A percentile compares a stretch with the other conserved stretches of the same genome.
Conservation (phyloP, 148 eudicot species). For the Camellia sinensis region DNA sequence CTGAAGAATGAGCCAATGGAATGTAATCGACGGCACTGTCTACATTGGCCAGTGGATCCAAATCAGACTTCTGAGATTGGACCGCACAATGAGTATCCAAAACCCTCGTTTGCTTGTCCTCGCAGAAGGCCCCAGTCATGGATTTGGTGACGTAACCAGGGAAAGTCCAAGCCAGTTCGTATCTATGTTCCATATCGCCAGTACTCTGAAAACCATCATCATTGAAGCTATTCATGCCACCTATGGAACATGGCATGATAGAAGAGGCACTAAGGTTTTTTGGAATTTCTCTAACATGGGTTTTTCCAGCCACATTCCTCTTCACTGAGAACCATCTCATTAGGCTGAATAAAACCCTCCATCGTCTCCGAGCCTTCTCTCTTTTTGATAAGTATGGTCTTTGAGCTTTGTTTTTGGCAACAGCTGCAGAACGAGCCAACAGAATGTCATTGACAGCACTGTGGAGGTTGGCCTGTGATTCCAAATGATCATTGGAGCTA, state of each 20-base stretch:
- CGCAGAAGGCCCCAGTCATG: constrained; percentile 31
- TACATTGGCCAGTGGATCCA: constrained; percentile 35
- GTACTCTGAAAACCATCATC: constrained; percentile 38
- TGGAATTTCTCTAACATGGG: background rate
- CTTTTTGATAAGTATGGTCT: constrained; percentile 16
- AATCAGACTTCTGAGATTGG: constrained; percentile 25
- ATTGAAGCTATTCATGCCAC: constrained; percentile 41
- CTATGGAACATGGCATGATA: constrained; percentile 22
- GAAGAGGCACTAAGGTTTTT: background rate
- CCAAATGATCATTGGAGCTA: constrained; percentile 21
- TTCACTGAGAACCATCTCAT: constrained; percentile 25
- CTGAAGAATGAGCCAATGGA: constrained; percentile 28
- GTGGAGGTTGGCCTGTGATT: constrained; percentile 35
- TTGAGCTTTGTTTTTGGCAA: constrained; percentile 12
- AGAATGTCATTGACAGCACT: constrained; percentile 33
- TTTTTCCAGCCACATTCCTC: constrained; percentile 17
- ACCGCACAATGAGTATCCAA: constrained; percentile 40
- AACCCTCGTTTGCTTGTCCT: constrained; percentile 36
- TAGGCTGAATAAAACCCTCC: constrained; percentile 21
- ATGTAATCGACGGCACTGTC: constrained; percentile 29
- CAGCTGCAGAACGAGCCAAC: constrained; percentile 26
- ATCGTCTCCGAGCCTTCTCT: constrained; percentile 23
- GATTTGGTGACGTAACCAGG: constrained; percentile 33
- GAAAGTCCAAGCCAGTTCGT: constrained; percentile 1
- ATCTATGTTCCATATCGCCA: constrained; percentile 38